Evolutionary conservation across 352 stramenopile species (phyloP).

Genomic region (Phytophthora vignae): DNA sequence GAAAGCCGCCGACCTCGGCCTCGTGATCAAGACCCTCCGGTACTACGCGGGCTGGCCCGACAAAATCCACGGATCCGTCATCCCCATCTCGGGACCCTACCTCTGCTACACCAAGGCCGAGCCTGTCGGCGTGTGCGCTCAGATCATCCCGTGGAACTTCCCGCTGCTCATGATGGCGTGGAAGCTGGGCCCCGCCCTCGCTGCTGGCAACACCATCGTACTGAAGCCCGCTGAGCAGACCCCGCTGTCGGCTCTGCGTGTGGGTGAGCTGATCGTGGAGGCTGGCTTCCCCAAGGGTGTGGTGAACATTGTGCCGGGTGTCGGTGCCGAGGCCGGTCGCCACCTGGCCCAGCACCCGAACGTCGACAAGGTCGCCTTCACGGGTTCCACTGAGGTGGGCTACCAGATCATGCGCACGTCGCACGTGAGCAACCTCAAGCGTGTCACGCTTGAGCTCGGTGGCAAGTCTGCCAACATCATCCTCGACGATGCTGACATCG

Average conservation of each 20-base stretch:
- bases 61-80: conserved; percentile 76
- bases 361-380: conserved; percentile 86
- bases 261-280: conserved; percentile 49
- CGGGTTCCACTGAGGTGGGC: conserved; percentile 63
- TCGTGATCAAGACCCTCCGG: conserved; percentile 85
- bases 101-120: conserved; percentile 70
- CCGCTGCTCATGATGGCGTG: conserved; percentile 96
- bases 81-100: conserved; percentile 55
- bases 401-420: conserved; percentile 59
- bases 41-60: conserved; percentile 93
- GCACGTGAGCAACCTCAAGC: conserved; percentile 73
- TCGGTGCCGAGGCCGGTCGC: conserved; percentile 44
- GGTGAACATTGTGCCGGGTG: conserved; percentile 81
- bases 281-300: conserved; percentile 72
- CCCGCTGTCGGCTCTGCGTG: conserved; percentile 52
- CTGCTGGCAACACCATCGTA: conserved; percentile 92
- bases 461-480: conserved; percentile 84
- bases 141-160: conserved; percentile 98
- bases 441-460: conserved; percentile 75
- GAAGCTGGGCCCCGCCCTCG: conserved; percentile 92
- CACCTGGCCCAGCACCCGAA: conserved; percentile 47
- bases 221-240: conserved; percentile 94
- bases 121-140: conserved; percentile 90
- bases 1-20: conserved; percentile 81
- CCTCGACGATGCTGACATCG: conserved; percentile 69